Conservation (phyloP, 768 basidiomycete species). For the Termitomyces sp. region DNA sequence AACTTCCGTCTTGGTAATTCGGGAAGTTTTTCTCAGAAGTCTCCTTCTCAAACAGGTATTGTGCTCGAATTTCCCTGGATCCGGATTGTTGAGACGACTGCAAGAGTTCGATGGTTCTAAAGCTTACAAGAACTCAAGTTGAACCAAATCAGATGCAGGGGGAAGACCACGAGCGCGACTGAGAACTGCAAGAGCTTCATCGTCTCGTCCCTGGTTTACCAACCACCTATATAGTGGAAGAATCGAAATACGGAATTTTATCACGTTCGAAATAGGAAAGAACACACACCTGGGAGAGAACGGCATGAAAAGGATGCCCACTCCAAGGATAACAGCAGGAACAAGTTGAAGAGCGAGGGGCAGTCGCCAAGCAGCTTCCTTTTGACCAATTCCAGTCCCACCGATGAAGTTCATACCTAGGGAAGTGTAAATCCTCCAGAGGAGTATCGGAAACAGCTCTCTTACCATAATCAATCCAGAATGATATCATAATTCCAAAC, state of each 20-base stretch:
- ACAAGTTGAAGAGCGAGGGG: slow-evolving; percentile 70
- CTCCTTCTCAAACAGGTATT: slow-evolving; percentile 70
- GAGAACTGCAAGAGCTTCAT: slow-evolving; percentile 63
- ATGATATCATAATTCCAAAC: slow-evolving; percentile 68
- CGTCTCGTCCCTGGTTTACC: slow-evolving; percentile 71
- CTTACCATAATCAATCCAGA: slow-evolving; percentile 47
- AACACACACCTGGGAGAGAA: slow-evolving; percentile 59
- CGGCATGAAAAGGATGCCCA: slow-evolving; percentile 73
- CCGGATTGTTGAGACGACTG: not conserved
- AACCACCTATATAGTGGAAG: slow-evolving; percentile 45
- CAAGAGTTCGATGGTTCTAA: not conserved
- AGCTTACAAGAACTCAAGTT: slow-evolving; percentile 65
- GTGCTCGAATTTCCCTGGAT: slow-evolving; percentile 63
- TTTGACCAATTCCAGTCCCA: slow-evolving; percentile 49
- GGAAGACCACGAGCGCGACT: slow-evolving; percentile 52
- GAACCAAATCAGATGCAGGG: slow-evolving; percentile 56
- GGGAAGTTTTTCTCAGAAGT: slow-evolving; percentile 51
- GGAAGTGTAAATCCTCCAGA: slow-evolving; percentile 37
- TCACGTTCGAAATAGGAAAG: not conserved
- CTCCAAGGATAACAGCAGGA: slow-evolving; percentile 64
- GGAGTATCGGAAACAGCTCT: not conserved
- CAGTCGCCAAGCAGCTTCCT: slow-evolving; percentile 70
- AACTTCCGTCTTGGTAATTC: slow-evolving; percentile 56
- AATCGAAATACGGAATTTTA: not conserved
- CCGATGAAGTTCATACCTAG: slow-evolving; percentile 66